Conservation (phyloP, 2,329 filamentous ascomycete genomes). For the Ophiostoma angusticollis region DNA sequence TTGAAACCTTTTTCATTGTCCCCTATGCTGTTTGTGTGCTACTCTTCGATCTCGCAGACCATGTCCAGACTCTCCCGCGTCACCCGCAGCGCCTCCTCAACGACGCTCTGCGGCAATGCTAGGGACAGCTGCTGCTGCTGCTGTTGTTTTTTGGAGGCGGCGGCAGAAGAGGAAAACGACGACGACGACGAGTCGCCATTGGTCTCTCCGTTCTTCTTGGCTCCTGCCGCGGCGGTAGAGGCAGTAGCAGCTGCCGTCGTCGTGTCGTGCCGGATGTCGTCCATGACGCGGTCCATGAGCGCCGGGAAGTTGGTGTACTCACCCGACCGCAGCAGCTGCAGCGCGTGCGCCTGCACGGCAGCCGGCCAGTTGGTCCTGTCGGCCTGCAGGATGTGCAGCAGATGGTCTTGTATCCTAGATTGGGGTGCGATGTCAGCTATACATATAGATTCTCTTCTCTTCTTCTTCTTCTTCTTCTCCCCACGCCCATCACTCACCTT, state of each 20-base stretch:
- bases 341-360: conserved; percentile 44
- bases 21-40: no score
- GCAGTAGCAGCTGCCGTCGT: no score
- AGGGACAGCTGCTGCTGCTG: conserved; percentile 26
- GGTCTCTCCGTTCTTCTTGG: no score
- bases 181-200: no score
- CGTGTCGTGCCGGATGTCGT: conserved; percentile 45
- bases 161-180: no score
- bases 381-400: conserved; percentile 49
- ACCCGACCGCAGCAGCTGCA: conserved; percentile 46
- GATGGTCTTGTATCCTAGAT: conserved; percentile 52
- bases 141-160: no score
- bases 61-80: conserved; percentile 46
- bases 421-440: conserved; percentile 19
- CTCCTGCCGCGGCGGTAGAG: no score
- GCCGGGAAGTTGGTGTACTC: conserved; percentile 47
- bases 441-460: no score
- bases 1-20: no score
- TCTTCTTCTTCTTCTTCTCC: no score
- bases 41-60: conserved; percentile 16
- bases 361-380: conserved; percentile 51
- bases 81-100: conserved; percentile 48
- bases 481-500: conserved; percentile 39
- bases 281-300: conserved; percentile 47
- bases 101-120: conserved; percentile 44